Evolutionary conservation across 441 rosid genomes (phyloP), one percentile per base, ranked within the genome.

Genomic region (Eugenia klotzschiana): DNA sequence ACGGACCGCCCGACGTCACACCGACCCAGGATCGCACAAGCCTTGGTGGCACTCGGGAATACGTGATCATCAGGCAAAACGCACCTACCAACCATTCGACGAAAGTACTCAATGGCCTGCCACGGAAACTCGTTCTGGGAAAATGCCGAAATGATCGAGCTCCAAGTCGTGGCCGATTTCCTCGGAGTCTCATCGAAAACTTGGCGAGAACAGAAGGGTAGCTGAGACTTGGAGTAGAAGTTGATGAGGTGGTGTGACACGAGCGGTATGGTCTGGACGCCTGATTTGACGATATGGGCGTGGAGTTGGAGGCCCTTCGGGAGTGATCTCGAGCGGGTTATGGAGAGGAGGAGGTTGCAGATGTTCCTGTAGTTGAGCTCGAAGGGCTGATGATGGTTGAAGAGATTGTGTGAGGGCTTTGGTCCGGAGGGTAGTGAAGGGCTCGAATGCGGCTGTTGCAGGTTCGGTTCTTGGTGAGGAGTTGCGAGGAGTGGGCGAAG

Each of bases 81-180:
- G 82, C 86, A 55, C 15, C 80, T 84, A 37, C 79, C 80, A 79
- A 93, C 85, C 98, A 94, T 92, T 82, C 84, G 87, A 64, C 91
- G 89, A 80, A 96, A 94, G 89, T 89, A 94, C 77, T 91, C 91
- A 25, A 94, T 83, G 52, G 98, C 92, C 51, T 92, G 91, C 81
- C 82, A 87, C 12, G 99, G 98, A 10, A 90, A 91, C 85, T 94
- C 98, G 86, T 96, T 96, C 86, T 94, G 98, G 2, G 94, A 91
- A 60, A 94, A 92, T 14, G 94, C 90, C 74, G 98, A 93, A 53
- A 96, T 93, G 18, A 94, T 83, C 1, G 98, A 96, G 88, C 99
- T 96, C 99, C 98, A 96, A 60, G 98, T 94, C 8, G 98, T 94
- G 85, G 92, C 29, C 7, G 93, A 91, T 82, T 87, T 91, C 4